Evolutionary conservation across 352 stramenopile species (phyloP).

Genomic region (Pythium folliculosum): DNA sequence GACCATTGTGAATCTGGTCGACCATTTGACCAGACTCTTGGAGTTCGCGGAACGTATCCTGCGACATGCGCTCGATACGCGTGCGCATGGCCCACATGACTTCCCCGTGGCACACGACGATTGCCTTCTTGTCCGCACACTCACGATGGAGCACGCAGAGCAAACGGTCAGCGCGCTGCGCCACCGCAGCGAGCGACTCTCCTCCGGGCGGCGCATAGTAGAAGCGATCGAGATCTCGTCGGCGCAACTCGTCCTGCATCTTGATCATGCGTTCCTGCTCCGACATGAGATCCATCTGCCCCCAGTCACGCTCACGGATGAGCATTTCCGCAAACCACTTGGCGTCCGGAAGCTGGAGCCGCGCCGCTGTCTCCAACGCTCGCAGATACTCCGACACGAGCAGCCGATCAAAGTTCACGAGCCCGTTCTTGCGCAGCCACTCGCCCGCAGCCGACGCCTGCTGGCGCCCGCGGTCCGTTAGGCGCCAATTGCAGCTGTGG

Average conservation of each 20-base stretch:
- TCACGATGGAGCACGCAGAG: constrained; percentile 81
- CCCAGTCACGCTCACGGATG: constrained; percentile 88
- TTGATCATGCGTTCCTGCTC: constrained; percentile 85
- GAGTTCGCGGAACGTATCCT: constrained; percentile 86
- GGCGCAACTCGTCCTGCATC: constrained; percentile 87
- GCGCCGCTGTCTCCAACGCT: constrained; percentile 83
- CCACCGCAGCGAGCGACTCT: constrained; percentile 81
- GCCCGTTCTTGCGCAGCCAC: constrained; percentile 79
- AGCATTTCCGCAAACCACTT: constrained; percentile 90
- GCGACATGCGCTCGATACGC: constrained; percentile 84
- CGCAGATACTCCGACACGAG: constrained; percentile 88
- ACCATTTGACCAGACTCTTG: constrained; percentile 85
- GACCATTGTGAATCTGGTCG: constrained; percentile 89
- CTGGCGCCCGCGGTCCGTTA: constrained; percentile 79
- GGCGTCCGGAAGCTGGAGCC: constrained; percentile 68
- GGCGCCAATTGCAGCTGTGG: constrained; percentile 87
- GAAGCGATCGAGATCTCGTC: constrained; percentile 81
- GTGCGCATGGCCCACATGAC: constrained; percentile 91
- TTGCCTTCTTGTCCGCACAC: constrained; percentile 71
- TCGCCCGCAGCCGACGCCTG: constrained; percentile 77
- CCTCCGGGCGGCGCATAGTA: constrained; percentile 86
- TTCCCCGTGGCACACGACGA: constrained; percentile 88
- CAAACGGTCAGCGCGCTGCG: constrained; percentile 79
- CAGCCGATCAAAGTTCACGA: constrained; percentile 83
- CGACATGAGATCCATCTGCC: constrained; percentile 90